phyloP scores from a whole-genome alignment of 805 yeast species.

The Wickerhamiella australiensis region DNA sequence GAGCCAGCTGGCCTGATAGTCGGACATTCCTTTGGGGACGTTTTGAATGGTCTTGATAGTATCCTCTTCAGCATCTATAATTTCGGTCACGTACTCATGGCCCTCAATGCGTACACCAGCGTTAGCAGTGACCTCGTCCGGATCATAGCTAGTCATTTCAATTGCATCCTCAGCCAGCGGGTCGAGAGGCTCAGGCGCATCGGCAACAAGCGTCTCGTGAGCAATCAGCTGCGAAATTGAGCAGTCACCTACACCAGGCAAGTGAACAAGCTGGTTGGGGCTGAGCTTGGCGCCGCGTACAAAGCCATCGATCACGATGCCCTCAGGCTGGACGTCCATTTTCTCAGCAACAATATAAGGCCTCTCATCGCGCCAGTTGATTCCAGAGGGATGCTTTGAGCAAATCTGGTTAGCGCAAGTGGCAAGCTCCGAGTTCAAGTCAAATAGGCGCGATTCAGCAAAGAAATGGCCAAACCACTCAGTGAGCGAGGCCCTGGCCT shows the following conservation, averaged over 20 bases:
- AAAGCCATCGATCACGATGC: conserved; percentile 60
- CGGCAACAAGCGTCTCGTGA: conserved; percentile 25
- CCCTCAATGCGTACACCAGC: conserved; percentile 48
- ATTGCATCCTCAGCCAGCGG: conserved; percentile 19
- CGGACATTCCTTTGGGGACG: conserved; percentile 62
- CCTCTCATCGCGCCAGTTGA: conserved; percentile 88
- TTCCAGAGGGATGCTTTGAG: conserved; percentile 73
- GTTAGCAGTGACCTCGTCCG: conserved; percentile 24
- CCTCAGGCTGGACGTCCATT: conserved; percentile 34
- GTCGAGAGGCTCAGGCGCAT: conserved; percentile 25
- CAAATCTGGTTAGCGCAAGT: conserved; percentile 66
- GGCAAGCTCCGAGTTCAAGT: conserved; percentile 51
- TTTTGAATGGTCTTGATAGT: conserved; percentile 28
- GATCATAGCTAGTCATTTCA: conserved; percentile 26
- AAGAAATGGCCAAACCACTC: conserved; percentile 64
- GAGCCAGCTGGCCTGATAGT: conserved; percentile 66
- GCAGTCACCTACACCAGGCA: conserved; percentile 86
- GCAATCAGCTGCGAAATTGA: conserved; percentile 54
- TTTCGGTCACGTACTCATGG: conserved; percentile 36
- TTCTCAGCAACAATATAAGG: conserved; percentile 74
- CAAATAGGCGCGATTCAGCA: conserved; percentile 67
- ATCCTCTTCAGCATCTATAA: conserved; percentile 26
- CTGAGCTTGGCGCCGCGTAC: conserved; percentile 68
- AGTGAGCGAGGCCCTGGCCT: conserved; percentile 49
- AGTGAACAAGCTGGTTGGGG: conserved; percentile 64